phyloP scores from a whole-genome alignment of 768 basidiomycete species.

The Naganishia randhawae region DNA sequence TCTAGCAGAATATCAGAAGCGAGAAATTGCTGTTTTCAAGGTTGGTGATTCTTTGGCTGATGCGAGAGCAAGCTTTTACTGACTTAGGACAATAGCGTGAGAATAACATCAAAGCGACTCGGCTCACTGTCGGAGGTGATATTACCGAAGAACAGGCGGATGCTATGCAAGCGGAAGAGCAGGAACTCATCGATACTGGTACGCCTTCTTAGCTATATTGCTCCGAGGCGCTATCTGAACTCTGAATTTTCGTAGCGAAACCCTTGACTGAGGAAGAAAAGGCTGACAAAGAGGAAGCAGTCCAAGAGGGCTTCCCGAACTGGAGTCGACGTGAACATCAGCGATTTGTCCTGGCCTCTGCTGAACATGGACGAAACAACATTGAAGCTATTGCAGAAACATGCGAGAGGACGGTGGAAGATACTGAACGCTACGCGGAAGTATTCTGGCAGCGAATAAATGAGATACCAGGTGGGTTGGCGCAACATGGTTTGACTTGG shows the following conservation, averaged over 20 bases:
- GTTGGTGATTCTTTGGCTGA: neutral
- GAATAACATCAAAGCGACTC: constrained; percentile 23
- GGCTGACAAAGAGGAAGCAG: constrained; percentile 71
- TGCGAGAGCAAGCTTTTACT: neutral
- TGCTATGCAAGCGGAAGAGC: constrained; percentile 81
- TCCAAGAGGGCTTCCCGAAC: constrained; percentile 73
- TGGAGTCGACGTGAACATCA: constrained; percentile 95
- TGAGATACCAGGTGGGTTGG: constrained; percentile 66
- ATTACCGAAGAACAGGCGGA: constrained; percentile 52
- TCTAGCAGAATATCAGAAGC: constrained; percentile 75
- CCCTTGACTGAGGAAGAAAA: constrained; percentile 84
- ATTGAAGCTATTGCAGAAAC: constrained; percentile 65
- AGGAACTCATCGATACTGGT: constrained; percentile 85
- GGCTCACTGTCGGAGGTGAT: constrained; percentile 4
- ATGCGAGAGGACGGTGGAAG: constrained; percentile 69
- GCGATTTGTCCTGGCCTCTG: constrained; percentile 75
- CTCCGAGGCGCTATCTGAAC: constrained; percentile 14
- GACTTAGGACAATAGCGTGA: constrained; percentile 5
- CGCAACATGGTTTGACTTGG: neutral
- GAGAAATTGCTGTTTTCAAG: constrained; percentile 69
- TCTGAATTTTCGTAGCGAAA: constrained; percentile 60
- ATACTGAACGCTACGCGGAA: constrained; percentile 71
- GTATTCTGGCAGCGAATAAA: constrained; percentile 88
- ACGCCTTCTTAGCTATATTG: constrained; percentile 24
- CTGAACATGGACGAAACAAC: constrained; percentile 66